Percentiles rank a stretch among this genome's conserved stretches.
Conservation (phyloP, 495 filamentous ascomycete genomes). For the Aspergillus avenaceus region DNA sequence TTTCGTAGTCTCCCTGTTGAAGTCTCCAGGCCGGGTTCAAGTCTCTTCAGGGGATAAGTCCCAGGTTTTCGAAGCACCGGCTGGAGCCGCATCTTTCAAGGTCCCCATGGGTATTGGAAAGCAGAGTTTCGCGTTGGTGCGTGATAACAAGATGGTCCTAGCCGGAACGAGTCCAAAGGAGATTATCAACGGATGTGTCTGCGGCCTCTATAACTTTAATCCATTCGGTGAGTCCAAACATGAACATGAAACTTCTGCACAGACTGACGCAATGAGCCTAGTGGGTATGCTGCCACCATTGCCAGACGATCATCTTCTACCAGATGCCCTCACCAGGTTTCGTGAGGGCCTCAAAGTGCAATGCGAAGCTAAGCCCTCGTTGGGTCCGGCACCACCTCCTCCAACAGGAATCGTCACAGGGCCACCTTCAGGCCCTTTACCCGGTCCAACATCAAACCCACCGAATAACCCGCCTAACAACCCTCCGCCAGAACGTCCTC, state of each 20-base stretch:
- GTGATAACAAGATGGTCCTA: conserved; percentile 38
- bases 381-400: background rate
- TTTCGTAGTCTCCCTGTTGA: conserved; percentile 53
- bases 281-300: background rate
- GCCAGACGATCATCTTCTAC: background rate
- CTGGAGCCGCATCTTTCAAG: conserved; percentile 42
- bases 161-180: conserved; percentile 48
- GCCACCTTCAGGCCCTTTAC: too few relatives aligned
- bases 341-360: background rate
- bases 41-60: conserved; percentile 45
- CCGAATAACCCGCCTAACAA: background rate
- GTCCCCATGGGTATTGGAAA: conserved; percentile 50
- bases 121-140: conserved; percentile 47
- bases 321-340: background rate
- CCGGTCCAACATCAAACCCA: too few relatives aligned
- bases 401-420: background rate
- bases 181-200: conserved; percentile 44
- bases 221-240: conserved; percentile 34
- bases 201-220: conserved; percentile 62
- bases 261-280: background rate
- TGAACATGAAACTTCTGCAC: background rate
- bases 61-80: conserved; percentile 42
- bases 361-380: background rate
- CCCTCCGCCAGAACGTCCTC: background rate
- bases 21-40: conserved; percentile 33